phyloP scores from a whole-genome alignment of 768 basidiomycete genomes.

The Pleurotus ostreatus region DNA sequence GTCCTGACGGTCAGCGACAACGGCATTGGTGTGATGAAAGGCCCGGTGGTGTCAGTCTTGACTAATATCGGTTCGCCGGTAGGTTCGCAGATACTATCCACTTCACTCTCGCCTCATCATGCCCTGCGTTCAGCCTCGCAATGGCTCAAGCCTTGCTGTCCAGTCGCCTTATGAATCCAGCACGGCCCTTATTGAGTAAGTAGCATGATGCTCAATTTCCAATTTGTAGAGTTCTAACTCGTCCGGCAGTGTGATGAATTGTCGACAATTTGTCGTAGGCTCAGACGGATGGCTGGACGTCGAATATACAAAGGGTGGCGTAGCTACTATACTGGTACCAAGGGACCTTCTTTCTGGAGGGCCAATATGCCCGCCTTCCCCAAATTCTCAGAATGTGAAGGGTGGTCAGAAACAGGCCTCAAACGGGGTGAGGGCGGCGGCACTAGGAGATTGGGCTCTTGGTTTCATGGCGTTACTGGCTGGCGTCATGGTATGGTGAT shows the following conservation, averaged over 20 bases:
- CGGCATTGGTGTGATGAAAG: slow-evolving; percentile 65
- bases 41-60: slow-evolving; percentile 53
- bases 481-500: background rate
- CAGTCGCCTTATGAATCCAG: slow-evolving; percentile 47
- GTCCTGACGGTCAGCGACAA: slow-evolving; percentile 46
- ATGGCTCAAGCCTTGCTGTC: slow-evolving; percentile 51
- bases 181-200: slow-evolving; percentile 56
- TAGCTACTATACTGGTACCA: slow-evolving; percentile 53
- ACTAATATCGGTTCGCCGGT: slow-evolving; percentile 78
- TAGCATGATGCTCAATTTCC: slow-evolving; percentile 1
- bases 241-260: slow-evolving; percentile 50
- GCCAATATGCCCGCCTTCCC: slow-evolving; percentile 29
- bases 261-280: slow-evolving; percentile 65
- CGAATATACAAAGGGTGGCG: slow-evolving; percentile 62
- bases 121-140: slow-evolving; percentile 42
- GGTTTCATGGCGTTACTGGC: background rate
- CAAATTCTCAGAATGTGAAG: slow-evolving; percentile 7
- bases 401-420: background rate
- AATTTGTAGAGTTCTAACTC: too few species aligned
- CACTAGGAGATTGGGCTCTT: background rate
- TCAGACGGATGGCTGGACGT: slow-evolving; percentile 58
- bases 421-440: background rate
- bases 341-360: slow-evolving; percentile 29
- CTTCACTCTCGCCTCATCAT: background rate
- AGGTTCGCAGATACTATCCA: slow-evolving; percentile 14